These are phyloP conservation scores for Pythium rhizo-oryzae DNA, from an alignment of 352 stramenopile genomes.

Conservation along the genomic window DNA sequence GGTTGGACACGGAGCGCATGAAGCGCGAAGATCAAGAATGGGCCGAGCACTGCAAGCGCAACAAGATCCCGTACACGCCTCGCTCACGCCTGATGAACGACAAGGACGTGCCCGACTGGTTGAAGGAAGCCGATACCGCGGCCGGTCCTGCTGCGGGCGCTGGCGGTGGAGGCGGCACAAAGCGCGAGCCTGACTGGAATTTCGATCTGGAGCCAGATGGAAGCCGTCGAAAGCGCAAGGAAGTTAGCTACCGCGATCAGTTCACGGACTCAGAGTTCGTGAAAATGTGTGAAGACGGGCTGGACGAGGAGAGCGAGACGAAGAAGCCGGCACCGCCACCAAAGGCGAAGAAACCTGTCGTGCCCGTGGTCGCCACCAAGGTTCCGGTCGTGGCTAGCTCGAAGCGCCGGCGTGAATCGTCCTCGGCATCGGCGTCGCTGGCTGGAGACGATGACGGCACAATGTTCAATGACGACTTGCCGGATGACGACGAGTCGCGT, in stretches of 20 bases:
- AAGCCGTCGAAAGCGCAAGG: constrained; percentile 73
- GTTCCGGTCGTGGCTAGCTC: constrained; percentile 19
- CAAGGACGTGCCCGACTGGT: constrained; percentile 73
- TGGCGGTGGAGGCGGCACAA: constrained; percentile 11
- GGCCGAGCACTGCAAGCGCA: constrained; percentile 67
- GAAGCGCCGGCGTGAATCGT: constrained; percentile 29
- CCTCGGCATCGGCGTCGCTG: background rate
- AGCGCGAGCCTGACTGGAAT: constrained; percentile 64
- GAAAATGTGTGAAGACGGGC: constrained; percentile 86
- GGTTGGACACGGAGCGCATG: constrained; percentile 66
- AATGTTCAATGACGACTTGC: constrained; percentile 38
- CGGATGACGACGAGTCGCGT: constrained; percentile 43
- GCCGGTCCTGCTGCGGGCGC: background rate
- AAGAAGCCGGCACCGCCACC: constrained; percentile 13
- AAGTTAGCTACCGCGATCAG: constrained; percentile 86
- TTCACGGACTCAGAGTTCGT: constrained; percentile 89
- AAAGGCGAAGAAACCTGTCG: constrained; percentile 37
- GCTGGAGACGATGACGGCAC: constrained; percentile 32
- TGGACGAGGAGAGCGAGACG: constrained; percentile 46
- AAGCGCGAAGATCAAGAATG: constrained; percentile 67
- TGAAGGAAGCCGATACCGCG: constrained; percentile 64
- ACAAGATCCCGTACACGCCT: constrained; percentile 41
- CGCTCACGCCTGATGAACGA: constrained; percentile 72
- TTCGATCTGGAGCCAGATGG: constrained; percentile 56
- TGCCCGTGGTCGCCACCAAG: constrained; percentile 14